Evolutionary conservation across 805 yeast genomes (phyloP).

Genomic region (Teunomyces stri): DNA sequence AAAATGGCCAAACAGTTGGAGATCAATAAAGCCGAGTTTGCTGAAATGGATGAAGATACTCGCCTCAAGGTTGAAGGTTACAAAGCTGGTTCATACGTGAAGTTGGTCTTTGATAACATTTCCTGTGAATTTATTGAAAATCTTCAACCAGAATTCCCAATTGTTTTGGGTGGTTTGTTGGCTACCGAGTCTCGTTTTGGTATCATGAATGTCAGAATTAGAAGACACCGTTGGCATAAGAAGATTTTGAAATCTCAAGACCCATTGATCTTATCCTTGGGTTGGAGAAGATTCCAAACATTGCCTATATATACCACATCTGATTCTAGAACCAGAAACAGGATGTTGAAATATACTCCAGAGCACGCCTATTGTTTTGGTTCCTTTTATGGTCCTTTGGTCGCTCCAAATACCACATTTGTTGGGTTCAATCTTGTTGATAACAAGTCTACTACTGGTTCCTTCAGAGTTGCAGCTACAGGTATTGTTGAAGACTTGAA

Average conservation of each 20-base stretch:
- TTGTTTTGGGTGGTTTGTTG: constrained; percentile 85
- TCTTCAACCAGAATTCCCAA: constrained; percentile 81
- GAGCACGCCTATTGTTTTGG: constrained; percentile 97
- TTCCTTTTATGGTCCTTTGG: constrained; percentile 94
- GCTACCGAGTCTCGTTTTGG: constrained; percentile 94
- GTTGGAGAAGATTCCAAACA: constrained; percentile 99
- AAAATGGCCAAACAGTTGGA: constrained; percentile 95
- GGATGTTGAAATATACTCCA: constrained; percentile 97
- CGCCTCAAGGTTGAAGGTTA: constrained; percentile 85
- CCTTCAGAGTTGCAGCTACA: constrained; percentile 94
- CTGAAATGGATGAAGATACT: constrained; percentile 69
- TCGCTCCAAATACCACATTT: constrained; percentile 95
- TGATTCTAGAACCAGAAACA: constrained; percentile 95
- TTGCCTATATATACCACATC: constrained; percentile 93
- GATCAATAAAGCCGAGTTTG: constrained; percentile 80
- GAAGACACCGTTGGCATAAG: constrained; percentile 99
- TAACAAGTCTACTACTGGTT: constrained; percentile 77
- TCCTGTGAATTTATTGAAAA: constrained; percentile 90
- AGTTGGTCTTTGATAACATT: constrained; percentile 73
- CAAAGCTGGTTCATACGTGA: constrained; percentile 91
- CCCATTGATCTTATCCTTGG: constrained; percentile 88
- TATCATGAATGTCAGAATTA: constrained; percentile 84
- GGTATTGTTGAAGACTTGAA: constrained; percentile 95
- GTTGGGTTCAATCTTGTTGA: constrained; percentile 92
- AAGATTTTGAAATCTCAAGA: constrained; percentile 93